Evolutionary conservation across 2,329 filamentous ascomycete genomes (phyloP).

Genomic region (Basipetospora chlamydospora): DNA sequence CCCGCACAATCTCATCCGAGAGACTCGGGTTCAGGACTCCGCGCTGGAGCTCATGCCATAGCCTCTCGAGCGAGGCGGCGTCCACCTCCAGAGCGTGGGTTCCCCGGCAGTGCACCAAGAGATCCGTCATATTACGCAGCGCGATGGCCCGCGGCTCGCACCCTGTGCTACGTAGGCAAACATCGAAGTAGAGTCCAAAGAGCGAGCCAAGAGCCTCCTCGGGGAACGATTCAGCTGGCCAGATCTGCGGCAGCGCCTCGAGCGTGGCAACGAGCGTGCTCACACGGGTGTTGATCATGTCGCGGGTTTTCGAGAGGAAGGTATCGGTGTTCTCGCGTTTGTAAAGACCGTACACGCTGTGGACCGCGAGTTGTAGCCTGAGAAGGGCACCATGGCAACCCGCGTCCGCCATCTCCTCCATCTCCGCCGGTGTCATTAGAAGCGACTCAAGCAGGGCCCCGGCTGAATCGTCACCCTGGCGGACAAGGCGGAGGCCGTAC

Average conservation of each 20-base stretch:
- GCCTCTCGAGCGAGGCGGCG: background rate
- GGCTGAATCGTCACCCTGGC: background rate
- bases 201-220: slow-evolving; percentile 18
- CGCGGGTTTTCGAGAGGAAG: slow-evolving; percentile 3
- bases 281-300: slow-evolving; percentile 1
- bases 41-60: slow-evolving; percentile 25
- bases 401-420: background rate
- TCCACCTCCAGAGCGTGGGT: slow-evolving; percentile 16
- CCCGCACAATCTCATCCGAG: slow-evolving; percentile 32
- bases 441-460: background rate
- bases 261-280: slow-evolving; percentile 20
- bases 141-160: slow-evolving; percentile 32
- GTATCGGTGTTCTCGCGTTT: background rate
- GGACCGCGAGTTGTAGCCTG: slow-evolving; percentile 21
- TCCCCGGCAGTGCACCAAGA: slow-evolving; percentile 24
- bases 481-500: slow-evolving; percentile 8
- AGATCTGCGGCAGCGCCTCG: slow-evolving; percentile 16
- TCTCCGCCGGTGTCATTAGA: background rate
- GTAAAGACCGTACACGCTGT: slow-evolving; percentile 20
- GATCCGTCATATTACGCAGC: slow-evolving; percentile 29
- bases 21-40: slow-evolving; percentile 31
- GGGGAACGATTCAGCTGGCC: slow-evolving; percentile 13
- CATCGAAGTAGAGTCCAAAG: slow-evolving; percentile 26
- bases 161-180: slow-evolving; percentile 21
- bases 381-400: slow-evolving; percentile 20